phyloP scores from a whole-genome alignment of 2,329 filamentous ascomycete species.

The Paecilomyces sp. region DNA sequence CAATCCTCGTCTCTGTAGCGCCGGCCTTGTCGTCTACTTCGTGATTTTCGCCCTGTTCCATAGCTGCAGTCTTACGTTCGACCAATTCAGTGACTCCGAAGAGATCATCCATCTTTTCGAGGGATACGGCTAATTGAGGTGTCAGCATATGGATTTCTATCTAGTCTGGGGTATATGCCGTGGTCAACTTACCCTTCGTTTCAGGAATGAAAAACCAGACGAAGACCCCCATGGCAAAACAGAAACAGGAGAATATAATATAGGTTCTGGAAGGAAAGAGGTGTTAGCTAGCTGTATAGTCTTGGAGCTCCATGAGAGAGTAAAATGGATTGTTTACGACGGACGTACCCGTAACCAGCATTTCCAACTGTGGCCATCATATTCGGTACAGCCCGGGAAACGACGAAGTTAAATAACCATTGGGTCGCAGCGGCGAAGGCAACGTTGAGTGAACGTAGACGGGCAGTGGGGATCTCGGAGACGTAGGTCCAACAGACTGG shows the following conservation, averaged over 20 bases:
- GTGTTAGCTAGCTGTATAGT: background rate
- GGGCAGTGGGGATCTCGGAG: slow-evolving; percentile 60
- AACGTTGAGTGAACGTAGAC: slow-evolving; percentile 59
- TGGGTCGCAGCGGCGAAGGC: slow-evolving; percentile 60
- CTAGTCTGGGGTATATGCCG: slow-evolving; percentile 17
- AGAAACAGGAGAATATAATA: slow-evolving; percentile 6
- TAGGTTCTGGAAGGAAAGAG: slow-evolving; percentile 1
- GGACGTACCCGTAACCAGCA: slow-evolving; percentile 4
- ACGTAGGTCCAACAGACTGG: slow-evolving; percentile 65
- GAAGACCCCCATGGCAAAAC: slow-evolving; percentile 6
- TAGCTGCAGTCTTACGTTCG: slow-evolving; percentile 12
- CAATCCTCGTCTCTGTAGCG: slow-evolving; percentile 7
- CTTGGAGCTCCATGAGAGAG: background rate
- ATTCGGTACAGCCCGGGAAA: slow-evolving; percentile 57
- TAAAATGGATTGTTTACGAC: background rate
- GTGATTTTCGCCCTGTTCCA: slow-evolving; percentile 8
- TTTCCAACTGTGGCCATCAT: slow-evolving; percentile 38
- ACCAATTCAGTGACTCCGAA: slow-evolving; percentile 52
- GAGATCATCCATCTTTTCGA: slow-evolving; percentile 62
- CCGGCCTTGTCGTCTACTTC: background rate
- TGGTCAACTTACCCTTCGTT: slow-evolving; percentile 53
- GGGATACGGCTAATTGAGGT: slow-evolving; percentile 30
- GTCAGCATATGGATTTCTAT: background rate
- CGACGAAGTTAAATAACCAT: slow-evolving; percentile 67
- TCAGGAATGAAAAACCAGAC: slow-evolving; percentile 61